Conservation (phyloP, 1,284 basidiomycete species). For the Apiotrichum sp. region DNA sequence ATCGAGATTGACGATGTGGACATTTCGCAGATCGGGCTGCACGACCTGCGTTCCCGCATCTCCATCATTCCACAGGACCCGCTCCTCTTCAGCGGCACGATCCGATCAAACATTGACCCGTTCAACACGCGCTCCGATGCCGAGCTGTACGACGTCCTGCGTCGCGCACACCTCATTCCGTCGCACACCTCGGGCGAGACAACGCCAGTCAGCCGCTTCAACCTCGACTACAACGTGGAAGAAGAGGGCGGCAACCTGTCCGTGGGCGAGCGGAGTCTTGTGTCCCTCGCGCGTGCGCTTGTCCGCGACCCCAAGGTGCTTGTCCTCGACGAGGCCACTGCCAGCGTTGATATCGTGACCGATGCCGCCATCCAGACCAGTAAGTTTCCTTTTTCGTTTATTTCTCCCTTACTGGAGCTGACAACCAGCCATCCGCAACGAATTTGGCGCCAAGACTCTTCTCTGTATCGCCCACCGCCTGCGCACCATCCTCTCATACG, state of each 20-base stretch:
- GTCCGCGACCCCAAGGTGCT: conserved; percentile 54
- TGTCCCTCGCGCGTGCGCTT: conserved; percentile 65
- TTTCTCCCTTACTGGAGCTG: not conserved
- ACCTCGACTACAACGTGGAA: conserved; percentile 71
- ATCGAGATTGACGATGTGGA: conserved; percentile 50
- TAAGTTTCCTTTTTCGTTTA: conserved; percentile 32
- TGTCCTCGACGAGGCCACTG: conserved; percentile 56
- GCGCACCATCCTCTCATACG: conserved; percentile 72
- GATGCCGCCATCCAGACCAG: conserved; percentile 61
- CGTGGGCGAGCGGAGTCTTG: conserved; percentile 60
- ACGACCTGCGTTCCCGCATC: conserved; percentile 49
- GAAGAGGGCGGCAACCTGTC: conserved; percentile 76
- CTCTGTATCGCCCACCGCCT: conserved; percentile 64
- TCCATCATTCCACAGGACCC: conserved; percentile 82
- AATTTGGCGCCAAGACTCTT: conserved; percentile 60
- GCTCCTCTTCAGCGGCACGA: conserved; percentile 54
- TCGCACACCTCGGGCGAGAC: conserved; percentile 12
- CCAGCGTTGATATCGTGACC: conserved; percentile 58
- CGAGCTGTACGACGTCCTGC: conserved; percentile 73
- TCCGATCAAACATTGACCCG: conserved; percentile 64
- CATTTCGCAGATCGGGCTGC: conserved; percentile 50
- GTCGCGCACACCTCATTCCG: conserved; percentile 64
- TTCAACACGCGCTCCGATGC: conserved; percentile 68
- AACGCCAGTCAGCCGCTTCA: conserved; percentile 55
- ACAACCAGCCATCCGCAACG: conserved; percentile 53